A percentile compares a stretch with the other conserved stretches of the same genome.
phyloP scores from a whole-genome alignment of 768 basidiomycete species.

The Termitomyces sp. region DNA sequence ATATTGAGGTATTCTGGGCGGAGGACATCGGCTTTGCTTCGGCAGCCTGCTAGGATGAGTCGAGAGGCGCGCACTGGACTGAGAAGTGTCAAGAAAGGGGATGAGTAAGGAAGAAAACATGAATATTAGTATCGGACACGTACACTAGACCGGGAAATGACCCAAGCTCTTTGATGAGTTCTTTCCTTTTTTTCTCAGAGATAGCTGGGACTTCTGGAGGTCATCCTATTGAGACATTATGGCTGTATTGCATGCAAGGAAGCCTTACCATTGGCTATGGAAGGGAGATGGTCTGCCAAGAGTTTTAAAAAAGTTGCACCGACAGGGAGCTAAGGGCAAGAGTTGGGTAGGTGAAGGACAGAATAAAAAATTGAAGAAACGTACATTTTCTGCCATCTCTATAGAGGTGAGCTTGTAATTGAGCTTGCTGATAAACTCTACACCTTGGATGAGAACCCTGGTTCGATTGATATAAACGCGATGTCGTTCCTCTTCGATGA shows the following conservation, averaged over 20 bases:
- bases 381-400: neutral
- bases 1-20: slow-evolving; percentile 33
- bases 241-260: neutral
- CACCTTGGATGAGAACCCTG: neutral
- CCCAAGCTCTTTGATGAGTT: neutral
- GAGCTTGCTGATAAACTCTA: slow-evolving; percentile 1
- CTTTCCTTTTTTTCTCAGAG: neutral
- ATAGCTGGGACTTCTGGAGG: neutral
- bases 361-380: neutral
- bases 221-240: neutral
- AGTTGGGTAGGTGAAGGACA: slow-evolving; percentile 9
- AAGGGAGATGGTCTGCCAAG: neutral
- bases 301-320: neutral
- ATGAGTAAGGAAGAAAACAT: neutral
- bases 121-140: neutral
- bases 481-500: neutral
- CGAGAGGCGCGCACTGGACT: slow-evolving; percentile 29
- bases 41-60: slow-evolving; percentile 52
- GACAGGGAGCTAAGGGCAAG: slow-evolving; percentile 20
- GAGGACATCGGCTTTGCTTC: slow-evolving; percentile 36
- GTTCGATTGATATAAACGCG: neutral
- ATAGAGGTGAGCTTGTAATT: slow-evolving; percentile 3
- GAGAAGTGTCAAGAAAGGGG: slow-evolving; percentile 16
- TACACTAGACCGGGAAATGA: neutral
- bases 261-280: neutral